Conservation (phyloP, 2,329 filamentous ascomycete species). For the Hypoxylon sp. region DNA sequence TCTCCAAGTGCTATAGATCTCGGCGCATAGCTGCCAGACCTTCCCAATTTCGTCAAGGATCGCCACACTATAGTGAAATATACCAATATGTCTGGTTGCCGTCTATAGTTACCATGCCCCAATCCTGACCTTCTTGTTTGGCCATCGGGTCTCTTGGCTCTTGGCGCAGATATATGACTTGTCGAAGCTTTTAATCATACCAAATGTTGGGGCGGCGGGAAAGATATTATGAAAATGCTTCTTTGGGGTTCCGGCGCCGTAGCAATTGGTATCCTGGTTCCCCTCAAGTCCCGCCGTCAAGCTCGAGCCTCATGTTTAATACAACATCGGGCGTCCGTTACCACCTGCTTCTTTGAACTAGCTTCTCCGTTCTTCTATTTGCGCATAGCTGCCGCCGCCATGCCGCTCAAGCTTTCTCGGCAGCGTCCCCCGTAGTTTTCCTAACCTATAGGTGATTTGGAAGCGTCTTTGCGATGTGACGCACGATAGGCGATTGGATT, state of each 20-base stretch:
- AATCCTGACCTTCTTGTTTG: constrained; percentile 34
- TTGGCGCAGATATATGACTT: constrained; percentile 27
- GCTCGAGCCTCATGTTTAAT: constrained; percentile 43
- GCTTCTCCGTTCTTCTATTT: constrained; percentile 29
- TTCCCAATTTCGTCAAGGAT: constrained; percentile 40
- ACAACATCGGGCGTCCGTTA: constrained; percentile 33
- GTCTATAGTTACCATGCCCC: constrained; percentile 28
- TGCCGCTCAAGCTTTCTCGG: constrained; percentile 29
- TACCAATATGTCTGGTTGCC: constrained; percentile 30
- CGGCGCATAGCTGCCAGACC: constrained; percentile 29
- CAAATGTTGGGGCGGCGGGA: constrained; percentile 30
- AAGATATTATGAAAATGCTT: constrained; percentile 16
- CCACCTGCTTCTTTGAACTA: constrained; percentile 41
- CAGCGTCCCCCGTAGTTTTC: constrained; percentile 11
- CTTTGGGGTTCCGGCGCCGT: constrained; percentile 13
- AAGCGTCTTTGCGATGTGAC: constrained; percentile 5
- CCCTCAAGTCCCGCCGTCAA: constrained; percentile 21
- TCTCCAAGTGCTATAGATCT: constrained; percentile 23
- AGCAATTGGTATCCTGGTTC: constrained; percentile 33
- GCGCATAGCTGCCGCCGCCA: constrained; percentile 17
- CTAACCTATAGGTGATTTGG: constrained; percentile 4
- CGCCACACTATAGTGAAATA: constrained; percentile 23
- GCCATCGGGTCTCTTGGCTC: constrained; percentile 30
- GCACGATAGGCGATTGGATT: constrained; percentile 18
- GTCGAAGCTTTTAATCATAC: constrained; percentile 23